Percentiles rank a stretch among this genome's conserved stretches.
Conservation (phyloP, 179 eudicot species). For the Silene vulgaris region DNA sequence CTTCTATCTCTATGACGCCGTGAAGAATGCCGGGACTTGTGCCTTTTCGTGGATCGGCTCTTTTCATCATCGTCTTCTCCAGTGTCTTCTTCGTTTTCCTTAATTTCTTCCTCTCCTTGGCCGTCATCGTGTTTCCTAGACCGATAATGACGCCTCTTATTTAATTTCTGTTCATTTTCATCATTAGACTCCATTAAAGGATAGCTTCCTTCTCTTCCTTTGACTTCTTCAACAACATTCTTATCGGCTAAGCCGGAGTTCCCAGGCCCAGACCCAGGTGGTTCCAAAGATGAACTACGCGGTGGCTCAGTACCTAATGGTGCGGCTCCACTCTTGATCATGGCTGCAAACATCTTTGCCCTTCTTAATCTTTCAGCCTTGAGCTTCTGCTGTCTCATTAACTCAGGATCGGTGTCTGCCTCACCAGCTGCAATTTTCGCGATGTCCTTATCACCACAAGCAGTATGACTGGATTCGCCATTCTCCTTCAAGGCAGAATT, state of each 20-base stretch:
- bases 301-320: slow-evolving; percentile 44
- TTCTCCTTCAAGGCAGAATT: slow-evolving; percentile 30
- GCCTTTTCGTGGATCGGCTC: slow-evolving; percentile 51
- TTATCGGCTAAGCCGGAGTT: slow-evolving; percentile 27
- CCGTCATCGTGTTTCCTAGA: slow-evolving; percentile 35
- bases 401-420: slow-evolving; percentile 56
- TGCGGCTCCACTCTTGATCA: slow-evolving; percentile 60
- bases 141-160: slow-evolving; percentile 62
- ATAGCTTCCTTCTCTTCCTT: slow-evolving; percentile 48
- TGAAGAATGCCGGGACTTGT: slow-evolving; percentile 45
- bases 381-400: slow-evolving; percentile 72
- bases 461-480: slow-evolving; percentile 26
- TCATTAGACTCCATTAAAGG: slow-evolving; percentile 40
- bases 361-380: slow-evolving; percentile 87
- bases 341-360: slow-evolving; percentile 92
- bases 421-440: slow-evolving; percentile 44
- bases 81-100: slow-evolving; percentile 24
- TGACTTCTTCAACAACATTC: slow-evolving; percentile 20
- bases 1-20: slow-evolving; percentile 46
- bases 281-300: slow-evolving; percentile 54
- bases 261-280: slow-evolving; percentile 29
- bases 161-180: slow-evolving; percentile 40
- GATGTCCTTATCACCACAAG: slow-evolving; percentile 39
- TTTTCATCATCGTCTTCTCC: slow-evolving; percentile 34
- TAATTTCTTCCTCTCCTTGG: slow-evolving; percentile 31